phyloP scores from a whole-genome alignment of 2,329 filamentous ascomycete species.

The Nannizziopsis barbatae region DNA sequence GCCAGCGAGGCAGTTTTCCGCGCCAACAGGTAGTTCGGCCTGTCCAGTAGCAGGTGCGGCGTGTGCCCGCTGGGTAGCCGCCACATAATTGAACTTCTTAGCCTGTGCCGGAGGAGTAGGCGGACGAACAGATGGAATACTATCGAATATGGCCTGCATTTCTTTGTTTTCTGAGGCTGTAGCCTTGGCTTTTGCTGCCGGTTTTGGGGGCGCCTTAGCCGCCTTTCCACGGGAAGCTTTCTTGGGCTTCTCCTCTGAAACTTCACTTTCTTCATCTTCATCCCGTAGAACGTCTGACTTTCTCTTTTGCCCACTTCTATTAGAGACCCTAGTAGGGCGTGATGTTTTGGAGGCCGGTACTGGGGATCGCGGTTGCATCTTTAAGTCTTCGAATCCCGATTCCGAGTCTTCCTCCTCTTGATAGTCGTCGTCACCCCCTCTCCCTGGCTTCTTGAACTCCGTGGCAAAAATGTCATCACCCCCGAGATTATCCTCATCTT shows the following conservation, averaged over 20 bases:
- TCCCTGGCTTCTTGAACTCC: conserved; percentile 54
- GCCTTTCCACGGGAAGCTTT: conserved; percentile 31
- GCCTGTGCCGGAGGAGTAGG: conserved; percentile 67
- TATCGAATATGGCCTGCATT: conserved; percentile 76
- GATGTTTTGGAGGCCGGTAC: conserved; percentile 42
- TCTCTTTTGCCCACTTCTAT: conserved; percentile 43
- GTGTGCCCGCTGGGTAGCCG: conserved; percentile 44
- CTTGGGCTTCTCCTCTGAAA: conserved; percentile 49
- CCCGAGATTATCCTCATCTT: conserved; percentile 55
- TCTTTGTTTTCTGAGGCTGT: conserved; percentile 62
- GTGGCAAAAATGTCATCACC: conserved; percentile 79
- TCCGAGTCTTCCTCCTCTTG: conserved; percentile 46
- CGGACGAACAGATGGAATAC: conserved; percentile 68
- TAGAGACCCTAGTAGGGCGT: conserved; percentile 36
- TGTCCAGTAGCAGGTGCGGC: conserved; percentile 54
- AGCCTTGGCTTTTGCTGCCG: conserved; percentile 40
- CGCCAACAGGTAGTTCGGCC: conserved; percentile 66
- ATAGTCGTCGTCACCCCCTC: conserved; percentile 60
- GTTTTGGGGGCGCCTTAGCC: conserved; percentile 16
- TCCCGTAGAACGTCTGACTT: conserved; percentile 47
- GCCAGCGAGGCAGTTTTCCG: conserved; percentile 80
- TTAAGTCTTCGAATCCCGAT: conserved; percentile 51
- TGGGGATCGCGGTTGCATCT: conserved; percentile 49
- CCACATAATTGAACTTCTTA: conserved; percentile 70
- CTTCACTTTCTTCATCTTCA: conserved; percentile 43